These are phyloP conservation scores for Populus pruinosa DNA, from an alignment of 345 rosid species.

Conservation along the genomic window DNA sequence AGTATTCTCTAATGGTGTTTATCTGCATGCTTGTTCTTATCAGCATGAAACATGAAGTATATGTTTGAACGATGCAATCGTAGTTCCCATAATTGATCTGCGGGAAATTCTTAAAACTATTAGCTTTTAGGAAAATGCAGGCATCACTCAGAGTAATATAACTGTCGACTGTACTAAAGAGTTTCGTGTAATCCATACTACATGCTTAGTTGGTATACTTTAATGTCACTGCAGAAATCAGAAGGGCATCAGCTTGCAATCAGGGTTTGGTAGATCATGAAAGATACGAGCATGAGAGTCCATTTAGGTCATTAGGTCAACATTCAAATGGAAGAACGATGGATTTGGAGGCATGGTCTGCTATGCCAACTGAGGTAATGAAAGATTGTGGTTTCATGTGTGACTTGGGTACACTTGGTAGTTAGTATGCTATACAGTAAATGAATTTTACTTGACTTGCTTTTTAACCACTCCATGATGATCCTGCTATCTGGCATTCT, in stretches of 20 bases:
- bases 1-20: neutral
- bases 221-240: constrained; percentile 57
- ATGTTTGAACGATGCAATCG: neutral
- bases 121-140: too few species aligned
- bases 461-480: neutral
- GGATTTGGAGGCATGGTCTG: constrained; percentile 75
- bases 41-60: neutral
- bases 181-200: neutral
- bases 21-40: neutral
- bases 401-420: neutral
- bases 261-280: constrained; percentile 63
- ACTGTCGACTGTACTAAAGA: neutral
- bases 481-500: neutral
- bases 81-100: neutral
- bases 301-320: constrained; percentile 69
- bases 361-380: constrained; percentile 85
- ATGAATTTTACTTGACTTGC: neutral
- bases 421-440: neutral
- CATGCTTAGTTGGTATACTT: constrained; percentile 6
- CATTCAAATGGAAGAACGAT: constrained; percentile 59
- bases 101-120: neutral
- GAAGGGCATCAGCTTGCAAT: constrained; percentile 48
- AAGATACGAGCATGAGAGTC: constrained; percentile 81
- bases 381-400: neutral
- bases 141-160: neutral